These are phyloP conservation scores for Fusarium pseudograminearum DNA, from an alignment of 2,329 filamentous ascomycete species.

Conservation along the genomic window DNA sequence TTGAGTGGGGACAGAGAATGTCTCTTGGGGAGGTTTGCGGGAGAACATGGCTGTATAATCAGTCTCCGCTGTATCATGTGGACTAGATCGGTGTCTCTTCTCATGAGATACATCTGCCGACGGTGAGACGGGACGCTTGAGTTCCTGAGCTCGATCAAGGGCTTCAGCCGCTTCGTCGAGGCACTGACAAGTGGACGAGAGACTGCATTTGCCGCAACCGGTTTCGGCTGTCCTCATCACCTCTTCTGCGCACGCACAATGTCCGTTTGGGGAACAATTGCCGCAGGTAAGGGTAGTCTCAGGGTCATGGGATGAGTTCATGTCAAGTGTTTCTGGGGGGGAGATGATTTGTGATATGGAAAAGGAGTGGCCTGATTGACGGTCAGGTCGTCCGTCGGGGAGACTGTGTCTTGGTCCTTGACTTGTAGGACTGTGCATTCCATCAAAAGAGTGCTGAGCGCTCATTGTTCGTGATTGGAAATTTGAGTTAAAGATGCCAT, in stretches of 20 bases:
- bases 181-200: constrained; percentile 73
- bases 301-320: constrained; percentile 46
- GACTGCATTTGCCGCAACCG: constrained; percentile 75
- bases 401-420: constrained; percentile 47
- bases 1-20: constrained; percentile 51
- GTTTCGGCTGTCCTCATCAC: constrained; percentile 65
- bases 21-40: constrained; percentile 54
- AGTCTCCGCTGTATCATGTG: constrained; percentile 72
- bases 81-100: constrained; percentile 65
- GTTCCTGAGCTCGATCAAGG: constrained; percentile 50
- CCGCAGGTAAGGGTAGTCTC: constrained; percentile 64
- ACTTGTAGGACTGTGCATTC: constrained; percentile 47
- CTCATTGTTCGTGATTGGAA: constrained; percentile 48
- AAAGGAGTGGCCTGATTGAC: constrained; percentile 57
- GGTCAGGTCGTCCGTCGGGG: constrained; percentile 46
- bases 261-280: constrained; percentile 64
- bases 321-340: constrained; percentile 60
- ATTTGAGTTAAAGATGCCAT: constrained; percentile 45
- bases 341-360: constrained; percentile 70
- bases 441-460: constrained; percentile 46
- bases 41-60: constrained; percentile 79
- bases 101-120: constrained; percentile 58
- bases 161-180: constrained; percentile 70
- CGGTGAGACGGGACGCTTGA: constrained; percentile 65
- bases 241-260: constrained; percentile 71